Base-by-base conservation (phyloP, 139 green algal species). In the Chlamydomonas asymmetrica region DNA sequence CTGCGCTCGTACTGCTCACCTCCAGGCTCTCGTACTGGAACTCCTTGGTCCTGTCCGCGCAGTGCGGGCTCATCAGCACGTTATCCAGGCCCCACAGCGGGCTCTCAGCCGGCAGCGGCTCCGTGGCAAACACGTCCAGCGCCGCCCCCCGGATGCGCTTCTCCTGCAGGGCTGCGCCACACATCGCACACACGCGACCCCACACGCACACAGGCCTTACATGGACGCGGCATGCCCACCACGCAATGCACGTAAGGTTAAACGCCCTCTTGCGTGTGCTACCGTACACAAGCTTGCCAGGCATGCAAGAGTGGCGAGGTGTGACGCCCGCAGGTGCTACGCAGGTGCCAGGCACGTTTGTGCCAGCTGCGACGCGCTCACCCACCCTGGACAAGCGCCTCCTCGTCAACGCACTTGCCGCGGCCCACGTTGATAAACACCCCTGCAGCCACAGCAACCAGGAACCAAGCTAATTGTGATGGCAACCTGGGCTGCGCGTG, bases 401-500 rank as follows among this genome's bases (percentile, higher is more conserved):
- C 61, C 77, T 97, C 91, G 66, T 95, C 90, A 0, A 96, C 84
- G 49, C 84, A 93, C 63, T 88, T 91, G 22, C 92, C 92, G 3
- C 92, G 72, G 6, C 92, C 92, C 40, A 97, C 78, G 77, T 96
- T 97, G 52, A 97, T 76, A 66, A 97, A 87, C 49, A 96, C 91
- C 16, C n/a, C n/a, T n/a, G n/a, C n/a, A n/a, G n/a, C n/a, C n/a
- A n/a, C n/a, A n/a, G n/a, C n/a, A n/a, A n/a, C n/a, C n/a, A n/a
- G n/a, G n/a, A n/a, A n/a, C n/a, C n/a, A n/a, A n/a, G n/a, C n/a
- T n/a, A n/a, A n/a, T n/a, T n/a, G n/a, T n/a, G n/a, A n/a, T n/a
- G n/a, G n/a, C n/a, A n/a, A n/a, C n/a, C n/a, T n/a, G n/a, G n/a
- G n/a, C n/a, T n/a, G n/a, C n/a, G n/a, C n/a, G n/a, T n/a, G n/a